These are phyloP conservation scores for Auriscalpium orientale DNA, from an alignment of 768 basidiomycete genomes.

Conservation along the genomic window DNA sequence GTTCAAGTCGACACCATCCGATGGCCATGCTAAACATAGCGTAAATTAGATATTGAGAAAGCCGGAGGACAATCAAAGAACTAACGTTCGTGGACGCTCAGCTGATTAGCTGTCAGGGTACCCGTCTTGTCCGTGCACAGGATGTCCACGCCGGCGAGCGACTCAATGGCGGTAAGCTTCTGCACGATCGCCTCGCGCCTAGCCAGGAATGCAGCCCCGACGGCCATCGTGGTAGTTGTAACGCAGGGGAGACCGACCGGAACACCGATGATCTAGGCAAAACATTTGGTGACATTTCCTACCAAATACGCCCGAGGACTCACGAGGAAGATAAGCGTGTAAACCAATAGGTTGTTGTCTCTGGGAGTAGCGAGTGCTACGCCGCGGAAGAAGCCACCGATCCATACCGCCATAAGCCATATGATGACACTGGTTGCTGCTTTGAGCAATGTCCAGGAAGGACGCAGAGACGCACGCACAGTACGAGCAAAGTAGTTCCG, in stretches of 20 bases:
- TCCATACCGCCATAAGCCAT: conserved; percentile 37
- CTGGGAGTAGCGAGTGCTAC: conserved; percentile 30
- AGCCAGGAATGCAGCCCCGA: conserved; percentile 38
- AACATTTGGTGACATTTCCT: not conserved
- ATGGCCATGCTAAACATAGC: conserved; percentile 10
- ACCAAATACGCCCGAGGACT: not conserved
- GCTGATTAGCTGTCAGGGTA: conserved; percentile 42
- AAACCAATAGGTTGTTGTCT: conserved; percentile 39
- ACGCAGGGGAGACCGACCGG: conserved; percentile 43
- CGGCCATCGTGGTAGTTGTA: conserved; percentile 33
- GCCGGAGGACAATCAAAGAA: not conserved
- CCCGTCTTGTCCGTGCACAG: conserved; percentile 38
- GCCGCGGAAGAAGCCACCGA: conserved; percentile 35
- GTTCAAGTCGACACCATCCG: conserved; percentile 22
- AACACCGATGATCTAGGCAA: conserved; percentile 33
- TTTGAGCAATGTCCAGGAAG: not conserved
- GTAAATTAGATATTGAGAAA: not conserved
- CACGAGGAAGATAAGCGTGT: conserved; percentile 34
- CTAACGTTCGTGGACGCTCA: conserved; percentile 34
- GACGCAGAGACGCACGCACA: conserved; percentile 15
- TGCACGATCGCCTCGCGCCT: conserved; percentile 38
- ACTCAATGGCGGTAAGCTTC: conserved; percentile 42
- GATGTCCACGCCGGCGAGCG: conserved; percentile 42
- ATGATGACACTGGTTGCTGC: conserved; percentile 25
- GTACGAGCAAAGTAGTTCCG: conserved; percentile 34